Evolutionary conservation across 1,284 basidiomycete species (phyloP), one percentile per base, ranked within the genome.

Genomic region (Pseudozyma sp.): DNA sequence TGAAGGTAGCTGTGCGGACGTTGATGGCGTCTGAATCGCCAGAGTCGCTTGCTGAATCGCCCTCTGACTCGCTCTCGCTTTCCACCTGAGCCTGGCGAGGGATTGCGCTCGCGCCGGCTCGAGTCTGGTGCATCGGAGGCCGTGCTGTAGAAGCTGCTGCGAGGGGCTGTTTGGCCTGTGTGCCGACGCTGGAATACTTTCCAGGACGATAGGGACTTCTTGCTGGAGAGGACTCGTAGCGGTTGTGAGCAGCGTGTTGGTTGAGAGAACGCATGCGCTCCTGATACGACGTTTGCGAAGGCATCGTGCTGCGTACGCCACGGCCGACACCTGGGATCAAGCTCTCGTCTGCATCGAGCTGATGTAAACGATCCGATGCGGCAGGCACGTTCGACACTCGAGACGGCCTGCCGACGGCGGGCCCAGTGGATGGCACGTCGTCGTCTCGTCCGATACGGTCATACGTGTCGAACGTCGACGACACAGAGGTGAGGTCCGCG

Each of bases 291-390:
- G 63, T 59, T 30, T 64, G 57, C 3, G 66, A 50, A 10, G 61
- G 53, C n/a, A 57, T 24, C 1, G 57, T 33, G 33, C 47, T 66
- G 14, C 69, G 54, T 7, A 75, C 58, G 42, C 76, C 76, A 33
- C 73, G 57, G 8, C 73, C 76, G 1, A 78, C 76, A 44, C 76
- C 76, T 3, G 73, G 73, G 43, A 76, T 76, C 54, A 73, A 56
- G 52, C 72, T 75, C 45, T 76, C 76, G 35, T 77, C 68, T 6
- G 56, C 31, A 39, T 69, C 68, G 13, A 54, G 44, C 1, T 52
- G 54, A 24, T 48, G 39, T 10, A 43, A 39, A 39, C 47, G 59
- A 43, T 60, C 46, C 19, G 59, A 34, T 31, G 54, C 8, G 11
- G 30, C 37, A 1, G 47, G 52, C 30, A 60, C 52, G 53, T 37